Evolutionary conservation across 345 rosid genomes (phyloP).

Genomic region (Diplotaxis tenuifolia): DNA sequence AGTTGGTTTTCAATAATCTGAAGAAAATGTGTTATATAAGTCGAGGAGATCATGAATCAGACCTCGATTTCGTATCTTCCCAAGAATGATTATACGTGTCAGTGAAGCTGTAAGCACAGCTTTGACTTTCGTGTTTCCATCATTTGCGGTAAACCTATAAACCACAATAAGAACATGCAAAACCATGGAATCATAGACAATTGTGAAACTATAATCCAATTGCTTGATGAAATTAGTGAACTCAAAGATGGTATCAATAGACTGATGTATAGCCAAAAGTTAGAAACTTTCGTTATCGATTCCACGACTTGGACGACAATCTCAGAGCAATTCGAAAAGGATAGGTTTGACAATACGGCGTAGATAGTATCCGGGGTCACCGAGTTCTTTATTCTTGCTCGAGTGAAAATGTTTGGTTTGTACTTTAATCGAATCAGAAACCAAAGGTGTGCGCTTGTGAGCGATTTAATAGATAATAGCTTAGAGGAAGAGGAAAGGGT

Average conservation of each 20-base stretch:
- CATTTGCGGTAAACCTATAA: constrained; percentile 70
- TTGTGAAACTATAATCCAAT: background rate
- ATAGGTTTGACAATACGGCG: constrained; percentile 51
- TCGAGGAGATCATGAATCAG: constrained; percentile 41
- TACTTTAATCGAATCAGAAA: too few species aligned
- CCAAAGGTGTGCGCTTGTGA: too few species aligned
- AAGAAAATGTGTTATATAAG: background rate
- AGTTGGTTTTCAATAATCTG: too few species aligned
- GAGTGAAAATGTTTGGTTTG: background rate
- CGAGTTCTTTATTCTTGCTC: constrained; percentile 41
- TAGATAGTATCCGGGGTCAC: constrained; percentile 61
- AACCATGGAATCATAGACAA: background rate
- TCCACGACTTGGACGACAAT: constrained; percentile 73
- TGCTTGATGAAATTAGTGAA: background rate
- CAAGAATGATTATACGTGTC: constrained; percentile 57
- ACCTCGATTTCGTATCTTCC: constrained; percentile 66
- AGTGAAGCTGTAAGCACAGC: constrained; percentile 59
- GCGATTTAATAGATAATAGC: too few species aligned
- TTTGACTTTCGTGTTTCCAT: constrained; percentile 64
- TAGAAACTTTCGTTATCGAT: constrained; percentile 57
- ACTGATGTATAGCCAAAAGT: background rate
- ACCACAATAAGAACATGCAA: background rate
- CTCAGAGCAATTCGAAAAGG: constrained; percentile 52
- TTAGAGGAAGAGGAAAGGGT: too few species aligned
- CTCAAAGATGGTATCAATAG: background rate